Base-by-base conservation (phyloP, 495 filamentous ascomycete genomes). In the Saxophila tyrrhenica region DNA sequence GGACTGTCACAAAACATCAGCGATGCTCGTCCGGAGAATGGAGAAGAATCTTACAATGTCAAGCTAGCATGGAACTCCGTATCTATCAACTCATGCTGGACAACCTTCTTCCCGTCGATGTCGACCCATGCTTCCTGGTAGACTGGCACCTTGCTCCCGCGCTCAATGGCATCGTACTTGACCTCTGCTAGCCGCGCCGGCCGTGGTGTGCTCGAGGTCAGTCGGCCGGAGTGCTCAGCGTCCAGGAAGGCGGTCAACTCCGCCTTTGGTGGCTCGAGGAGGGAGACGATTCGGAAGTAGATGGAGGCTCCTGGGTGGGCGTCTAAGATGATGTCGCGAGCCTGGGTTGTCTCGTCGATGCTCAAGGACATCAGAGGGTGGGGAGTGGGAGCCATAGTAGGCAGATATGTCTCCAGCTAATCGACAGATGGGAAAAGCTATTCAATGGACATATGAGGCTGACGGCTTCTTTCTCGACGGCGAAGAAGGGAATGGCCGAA, bases 71-170 rank as follows among this genome's bases (percentile, higher is more conserved):
- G 82, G 47, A 75, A 75, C 50, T 78, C 66, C 49, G 78, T 75
- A 29, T 76, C 75, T 29, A 86, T 74, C 2, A 80, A 62, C 16
- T 72, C 70, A 58, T 77, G 77, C 32, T 70, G 67, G 9, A 79
- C 64, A 15, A 78, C 70, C 55, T 70, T 66, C 1, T 68, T 69
- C 21, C 64, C 60, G 2, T 65, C 72, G 24, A 86, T 56, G 61
- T 87, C 81, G 11, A 87, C 75, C 39, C 84, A 64, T 0, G 81
- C 78, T 62, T 86, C 81, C 48, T 75, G 71, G 52, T 81, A 83
- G 35, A 77, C 72, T 19, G 74, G 71, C n/a, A 77, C 70, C 15
- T 73, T 56, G 46, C 20, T 74, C 52, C 83, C 78, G 25, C 66
- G 55, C 7, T 73, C 73, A 56, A 86, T 76, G 44, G 80, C 74